Conservation (phyloP, 345 rosid genomes). For the Toxicodendron radicans region DNA sequence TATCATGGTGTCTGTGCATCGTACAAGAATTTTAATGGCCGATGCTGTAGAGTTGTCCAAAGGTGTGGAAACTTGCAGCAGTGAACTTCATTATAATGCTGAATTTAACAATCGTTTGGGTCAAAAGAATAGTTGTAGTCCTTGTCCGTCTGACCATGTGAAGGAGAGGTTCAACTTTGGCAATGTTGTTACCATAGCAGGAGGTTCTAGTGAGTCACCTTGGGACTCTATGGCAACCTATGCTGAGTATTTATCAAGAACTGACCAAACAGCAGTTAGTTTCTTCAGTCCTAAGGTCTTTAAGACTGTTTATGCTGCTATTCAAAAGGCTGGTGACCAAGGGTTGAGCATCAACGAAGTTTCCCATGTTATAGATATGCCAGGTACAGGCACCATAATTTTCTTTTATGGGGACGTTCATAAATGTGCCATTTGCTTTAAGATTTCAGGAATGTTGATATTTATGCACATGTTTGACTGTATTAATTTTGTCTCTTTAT, state of each 20-base stretch:
- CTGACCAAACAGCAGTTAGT: slow-evolving; percentile 31
- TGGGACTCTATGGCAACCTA: slow-evolving; percentile 82
- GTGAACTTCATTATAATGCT: slow-evolving; percentile 34
- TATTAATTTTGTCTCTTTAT: slow-evolving; percentile 29
- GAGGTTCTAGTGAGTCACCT: slow-evolving; percentile 42
- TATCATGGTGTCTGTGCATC: slow-evolving; percentile 52
- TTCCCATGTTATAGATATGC: slow-evolving; percentile 39
- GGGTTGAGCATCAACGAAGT: slow-evolving; percentile 75
- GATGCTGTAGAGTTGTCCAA: slow-evolving; percentile 54
- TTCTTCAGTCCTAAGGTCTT: slow-evolving; percentile 50
- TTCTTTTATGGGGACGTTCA: slow-evolving; percentile 2
- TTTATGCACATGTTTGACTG: neutral
- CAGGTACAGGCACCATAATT: slow-evolving; percentile 34
- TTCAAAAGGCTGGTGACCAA: slow-evolving; percentile 94
- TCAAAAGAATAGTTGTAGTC: slow-evolving; percentile 26
- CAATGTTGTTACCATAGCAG: slow-evolving; percentile 35
- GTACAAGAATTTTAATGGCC: slow-evolving; percentile 42
- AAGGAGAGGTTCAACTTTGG: slow-evolving; percentile 41
- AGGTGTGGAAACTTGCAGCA: slow-evolving; percentile 32
- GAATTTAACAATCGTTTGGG: slow-evolving; percentile 25
- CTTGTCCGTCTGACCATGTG: slow-evolving; percentile 33
- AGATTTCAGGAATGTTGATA: neutral
- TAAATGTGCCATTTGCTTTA: slow-evolving; percentile 2
- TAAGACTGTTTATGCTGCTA: slow-evolving; percentile 49
- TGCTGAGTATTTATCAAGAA: slow-evolving; percentile 44